Conservation (phyloP, 2,329 filamentous ascomycete genomes). For the Sclerotinia trifoliorum region DNA sequence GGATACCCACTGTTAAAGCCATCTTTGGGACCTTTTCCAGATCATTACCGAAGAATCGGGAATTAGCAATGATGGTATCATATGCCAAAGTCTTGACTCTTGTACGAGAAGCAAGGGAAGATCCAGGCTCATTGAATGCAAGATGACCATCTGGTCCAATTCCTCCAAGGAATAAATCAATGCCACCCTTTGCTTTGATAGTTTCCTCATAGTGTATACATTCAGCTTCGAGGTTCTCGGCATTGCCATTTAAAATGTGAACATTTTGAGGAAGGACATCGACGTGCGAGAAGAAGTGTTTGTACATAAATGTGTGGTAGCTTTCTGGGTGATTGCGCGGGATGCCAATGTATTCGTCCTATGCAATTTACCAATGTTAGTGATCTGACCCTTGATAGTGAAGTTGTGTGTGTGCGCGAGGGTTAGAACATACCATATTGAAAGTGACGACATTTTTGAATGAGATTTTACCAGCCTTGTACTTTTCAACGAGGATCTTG, state of each 20-base stretch:
- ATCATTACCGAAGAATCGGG: constrained; percentile 77
- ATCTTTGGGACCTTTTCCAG: constrained; percentile 72
- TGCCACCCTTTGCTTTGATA: constrained; percentile 72
- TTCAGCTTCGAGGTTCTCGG: constrained; percentile 70
- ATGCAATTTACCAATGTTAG: constrained; percentile 14
- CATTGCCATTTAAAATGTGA: constrained; percentile 81
- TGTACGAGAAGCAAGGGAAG: constrained; percentile 72
- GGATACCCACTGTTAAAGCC: constrained; percentile 81
- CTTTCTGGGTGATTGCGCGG: constrained; percentile 80
- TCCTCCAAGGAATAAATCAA: constrained; percentile 81
- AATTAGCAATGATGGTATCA: constrained; percentile 83
- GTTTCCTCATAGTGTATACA: constrained; percentile 77
- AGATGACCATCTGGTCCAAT: constrained; percentile 87
- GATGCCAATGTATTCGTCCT: constrained; percentile 86
- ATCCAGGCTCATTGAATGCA: constrained; percentile 87
- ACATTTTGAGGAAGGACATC: constrained; percentile 80
- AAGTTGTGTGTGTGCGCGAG: constrained; percentile 1
- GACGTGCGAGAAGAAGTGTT: constrained; percentile 83
- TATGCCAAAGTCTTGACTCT: constrained; percentile 85
- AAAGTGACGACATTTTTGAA: constrained; percentile 89
- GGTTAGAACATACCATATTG: constrained; percentile 67
- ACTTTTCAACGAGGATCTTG: constrained; percentile 67
- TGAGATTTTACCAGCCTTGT: constrained; percentile 71
- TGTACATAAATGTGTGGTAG: constrained; percentile 93
- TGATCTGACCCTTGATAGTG: background rate